These are phyloP conservation scores for Melampsora americana DNA, from an alignment of 1,284 basidiomycete genomes.

Conservation along the genomic window DNA sequence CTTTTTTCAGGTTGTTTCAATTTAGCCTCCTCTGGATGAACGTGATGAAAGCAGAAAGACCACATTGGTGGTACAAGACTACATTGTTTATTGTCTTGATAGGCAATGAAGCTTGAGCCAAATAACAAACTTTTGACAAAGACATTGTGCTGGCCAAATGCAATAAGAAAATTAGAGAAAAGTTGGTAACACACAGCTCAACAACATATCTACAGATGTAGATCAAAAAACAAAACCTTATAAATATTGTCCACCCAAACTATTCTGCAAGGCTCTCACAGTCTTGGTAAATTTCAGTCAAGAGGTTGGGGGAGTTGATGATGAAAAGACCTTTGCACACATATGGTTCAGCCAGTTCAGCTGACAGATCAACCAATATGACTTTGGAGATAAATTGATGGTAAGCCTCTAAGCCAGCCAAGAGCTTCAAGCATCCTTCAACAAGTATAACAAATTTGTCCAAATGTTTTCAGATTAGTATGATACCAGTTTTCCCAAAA, in stretches of 20 bases:
- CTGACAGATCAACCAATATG: conserved; percentile 65
- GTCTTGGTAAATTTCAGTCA: conserved; percentile 89
- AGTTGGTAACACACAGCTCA: not conserved
- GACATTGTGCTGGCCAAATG: not conserved
- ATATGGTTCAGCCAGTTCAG: conserved; percentile 87
- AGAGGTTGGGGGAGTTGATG: conserved; percentile 65
- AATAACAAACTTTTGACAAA: too few relatives aligned
- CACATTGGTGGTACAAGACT: conserved; percentile 60
- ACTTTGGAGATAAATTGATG: conserved; percentile 73
- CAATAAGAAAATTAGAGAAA: not conserved
- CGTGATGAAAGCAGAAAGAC: not conserved
- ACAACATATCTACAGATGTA: conserved; percentile 37
- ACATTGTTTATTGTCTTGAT: not conserved
- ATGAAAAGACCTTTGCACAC: conserved; percentile 95
- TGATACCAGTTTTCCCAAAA: conserved; percentile 52
- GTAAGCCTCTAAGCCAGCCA: conserved; percentile 91
- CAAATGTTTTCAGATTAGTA: conserved; percentile 91
- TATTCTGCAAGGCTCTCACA: conserved; percentile 88
- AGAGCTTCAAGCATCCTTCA: conserved; percentile 88
- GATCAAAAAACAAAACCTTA: conserved; percentile 43
- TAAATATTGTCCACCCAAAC: conserved; percentile 77
- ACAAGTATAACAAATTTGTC: conserved; percentile 94
- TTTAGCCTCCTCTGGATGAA: conserved; percentile 66
- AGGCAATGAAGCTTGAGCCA: too few relatives aligned
- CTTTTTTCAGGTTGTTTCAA: conserved; percentile 95